These are phyloP conservation scores for Seiridium cupressi DNA, from an alignment of 2,329 filamentous ascomycete species.

Conservation along the genomic window DNA sequence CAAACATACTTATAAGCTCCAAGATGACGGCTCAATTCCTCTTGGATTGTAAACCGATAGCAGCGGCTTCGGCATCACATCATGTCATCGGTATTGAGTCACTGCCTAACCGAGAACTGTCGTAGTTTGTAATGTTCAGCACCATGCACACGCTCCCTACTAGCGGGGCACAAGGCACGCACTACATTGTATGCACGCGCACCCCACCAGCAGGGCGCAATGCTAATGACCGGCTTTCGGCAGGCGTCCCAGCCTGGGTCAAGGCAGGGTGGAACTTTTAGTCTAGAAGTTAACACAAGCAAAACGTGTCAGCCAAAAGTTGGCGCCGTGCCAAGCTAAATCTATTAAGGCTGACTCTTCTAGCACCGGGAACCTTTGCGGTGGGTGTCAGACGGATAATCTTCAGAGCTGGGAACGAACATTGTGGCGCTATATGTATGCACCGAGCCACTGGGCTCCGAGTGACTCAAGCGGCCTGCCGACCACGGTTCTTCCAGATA, in stretches of 20 bases:
- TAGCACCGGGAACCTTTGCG: not conserved
- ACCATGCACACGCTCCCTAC: too few species aligned
- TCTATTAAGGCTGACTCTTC: not conserved
- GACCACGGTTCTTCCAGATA: too few species aligned
- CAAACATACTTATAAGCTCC: not conserved
- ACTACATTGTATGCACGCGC: not conserved
- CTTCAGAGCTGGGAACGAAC: not conserved
- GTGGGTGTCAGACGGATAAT: not conserved
- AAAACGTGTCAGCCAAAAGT: not conserved
- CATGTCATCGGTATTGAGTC: not conserved
- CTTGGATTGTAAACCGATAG: not conserved
- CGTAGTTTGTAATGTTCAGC: too few species aligned
- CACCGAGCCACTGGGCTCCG: too few species aligned
- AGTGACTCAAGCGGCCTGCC: too few species aligned
- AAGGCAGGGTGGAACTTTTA: not conserved
- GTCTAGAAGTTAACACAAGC: not conserved
- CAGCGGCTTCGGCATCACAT: not conserved
- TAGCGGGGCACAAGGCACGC: not conserved
- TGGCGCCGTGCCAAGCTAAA: not conserved
- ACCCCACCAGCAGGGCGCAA: slow-evolving; percentile 3
- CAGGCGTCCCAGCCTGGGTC: not conserved
- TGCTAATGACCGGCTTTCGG: not conserved
- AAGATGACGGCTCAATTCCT: too few species aligned
- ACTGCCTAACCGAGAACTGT: not conserved
- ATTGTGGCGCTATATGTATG: too few species aligned